Evolutionary conservation across 1,284 basidiomycete species (phyloP).

Genomic region (Boletus mariae): DNA sequence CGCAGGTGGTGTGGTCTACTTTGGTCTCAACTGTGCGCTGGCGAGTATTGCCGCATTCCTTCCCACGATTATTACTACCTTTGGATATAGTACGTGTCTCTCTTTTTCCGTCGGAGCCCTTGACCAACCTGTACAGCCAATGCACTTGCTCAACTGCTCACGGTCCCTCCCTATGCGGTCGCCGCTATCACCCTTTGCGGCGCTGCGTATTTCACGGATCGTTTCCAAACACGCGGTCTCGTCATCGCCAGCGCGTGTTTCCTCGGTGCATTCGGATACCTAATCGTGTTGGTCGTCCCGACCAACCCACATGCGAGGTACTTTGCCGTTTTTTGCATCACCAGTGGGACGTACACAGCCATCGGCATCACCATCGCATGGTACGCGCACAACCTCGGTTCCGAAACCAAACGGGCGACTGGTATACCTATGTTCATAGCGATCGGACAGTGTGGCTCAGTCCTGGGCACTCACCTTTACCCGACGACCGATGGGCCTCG

Average conservation of each 20-base stretch:
- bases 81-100: constrained; percentile 51
- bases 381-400: constrained; percentile 78
- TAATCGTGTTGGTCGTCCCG: constrained; percentile 36
- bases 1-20: constrained; percentile 63
- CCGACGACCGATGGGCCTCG: constrained; percentile 58
- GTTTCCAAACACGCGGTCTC: constrained; percentile 67
- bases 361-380: constrained; percentile 70
- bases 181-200: constrained; percentile 65
- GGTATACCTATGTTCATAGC: constrained; percentile 77
- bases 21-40: constrained; percentile 75
- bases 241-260: constrained; percentile 49
- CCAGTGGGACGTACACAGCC: constrained; percentile 66
- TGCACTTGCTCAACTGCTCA: constrained; percentile 61
- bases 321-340: constrained; percentile 72
- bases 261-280: constrained; percentile 46
- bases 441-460: constrained; percentile 71
- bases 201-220: constrained; percentile 67
- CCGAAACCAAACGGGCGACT: constrained; percentile 72
- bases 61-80: constrained; percentile 76
- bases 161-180: constrained; percentile 81
- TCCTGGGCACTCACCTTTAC: constrained; percentile 69
- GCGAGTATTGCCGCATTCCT: constrained; percentile 81
- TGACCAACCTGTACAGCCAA: constrained; percentile 35
- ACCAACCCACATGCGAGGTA: constrained; percentile 57
- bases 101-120: neutral